Percentiles rank a stretch among this genome's conserved stretches.
These are phyloP conservation scores for Conticribra weissflogii DNA, from an alignment of 108 stramenopile genomes.

Conservation along the genomic window DNA sequence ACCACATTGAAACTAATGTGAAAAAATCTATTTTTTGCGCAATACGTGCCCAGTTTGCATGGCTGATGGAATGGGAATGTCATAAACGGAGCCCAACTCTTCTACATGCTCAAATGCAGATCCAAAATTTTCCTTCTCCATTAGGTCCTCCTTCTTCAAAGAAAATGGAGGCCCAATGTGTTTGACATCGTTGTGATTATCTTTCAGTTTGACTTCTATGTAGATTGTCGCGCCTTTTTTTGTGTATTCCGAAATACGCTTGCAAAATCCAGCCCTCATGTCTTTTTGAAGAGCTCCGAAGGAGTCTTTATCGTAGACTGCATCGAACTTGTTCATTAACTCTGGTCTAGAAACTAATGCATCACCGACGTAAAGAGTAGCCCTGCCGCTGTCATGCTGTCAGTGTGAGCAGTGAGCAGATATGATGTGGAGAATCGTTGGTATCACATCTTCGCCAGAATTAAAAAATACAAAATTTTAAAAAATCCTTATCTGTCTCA, in stretches of 20 bases:
- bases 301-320: conserved; percentile 64
- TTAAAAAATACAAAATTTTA: too few relatives aligned
- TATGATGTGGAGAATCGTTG: neutral
- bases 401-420: conserved; percentile 32
- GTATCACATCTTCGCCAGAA: too few relatives aligned
- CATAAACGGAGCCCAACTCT: conserved; percentile 53
- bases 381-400: conserved; percentile 59
- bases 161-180: conserved; percentile 56
- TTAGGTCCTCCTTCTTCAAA: conserved; percentile 51
- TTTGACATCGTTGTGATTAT: conserved; percentile 11
- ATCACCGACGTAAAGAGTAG: conserved; percentile 53
- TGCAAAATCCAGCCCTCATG: conserved; percentile 44
- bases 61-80: conserved; percentile 34
- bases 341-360: conserved; percentile 38
- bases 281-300: conserved; percentile 55
- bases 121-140: conserved; percentile 56
- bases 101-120: conserved; percentile 44
- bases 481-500: too few relatives aligned
- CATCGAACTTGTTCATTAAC: conserved; percentile 51
- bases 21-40: conserved; percentile 1
- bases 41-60: conserved; percentile 60
- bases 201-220: conserved; percentile 57
- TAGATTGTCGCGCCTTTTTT: conserved; percentile 50
- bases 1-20: too few relatives aligned
- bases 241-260: conserved; percentile 47